phyloP scores from a whole-genome alignment of 345 rosid genomes.

The Euclidium syriacum region DNA sequence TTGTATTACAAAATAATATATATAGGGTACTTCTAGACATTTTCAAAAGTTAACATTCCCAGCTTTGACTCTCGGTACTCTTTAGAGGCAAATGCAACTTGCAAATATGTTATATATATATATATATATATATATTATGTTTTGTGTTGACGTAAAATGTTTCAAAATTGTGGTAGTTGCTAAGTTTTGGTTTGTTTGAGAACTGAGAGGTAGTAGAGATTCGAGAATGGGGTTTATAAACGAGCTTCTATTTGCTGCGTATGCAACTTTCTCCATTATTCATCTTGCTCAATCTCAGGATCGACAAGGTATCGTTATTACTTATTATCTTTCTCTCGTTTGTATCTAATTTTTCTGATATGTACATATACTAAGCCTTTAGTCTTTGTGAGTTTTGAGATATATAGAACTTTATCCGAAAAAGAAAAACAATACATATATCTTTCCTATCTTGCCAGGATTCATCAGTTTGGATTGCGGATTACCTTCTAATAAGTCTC shows the following conservation, averaged over 20 bases:
- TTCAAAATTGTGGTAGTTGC: not conserved
- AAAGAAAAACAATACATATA: not conserved
- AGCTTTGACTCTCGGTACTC: not conserved
- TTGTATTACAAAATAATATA: not conserved
- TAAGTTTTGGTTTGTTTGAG: not conserved
- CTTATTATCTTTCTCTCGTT: too few species aligned
- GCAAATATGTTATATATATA: not conserved
- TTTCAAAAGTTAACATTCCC: not conserved
- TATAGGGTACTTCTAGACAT: not conserved
- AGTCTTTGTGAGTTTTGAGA: too few species aligned
- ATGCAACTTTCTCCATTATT: not conserved
- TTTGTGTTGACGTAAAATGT: not conserved
- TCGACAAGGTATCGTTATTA: constrained; percentile 20
- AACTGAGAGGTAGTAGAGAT: not conserved
- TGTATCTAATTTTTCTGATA: not conserved
- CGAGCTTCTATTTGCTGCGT: not conserved
- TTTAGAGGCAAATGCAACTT: not conserved
- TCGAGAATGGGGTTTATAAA: not conserved
- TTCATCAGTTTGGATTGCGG: constrained; percentile 50
- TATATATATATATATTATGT: not conserved
- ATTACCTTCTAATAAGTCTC: constrained; percentile 10
- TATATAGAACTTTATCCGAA: too few species aligned
- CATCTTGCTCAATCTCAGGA: constrained; percentile 12
- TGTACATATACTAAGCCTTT: too few species aligned
- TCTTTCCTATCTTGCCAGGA: constrained; percentile 7